Base-by-base conservation (phyloP, 2,329 filamentous ascomycete genomes). In the Neofusicoccum laricinum region DNA sequence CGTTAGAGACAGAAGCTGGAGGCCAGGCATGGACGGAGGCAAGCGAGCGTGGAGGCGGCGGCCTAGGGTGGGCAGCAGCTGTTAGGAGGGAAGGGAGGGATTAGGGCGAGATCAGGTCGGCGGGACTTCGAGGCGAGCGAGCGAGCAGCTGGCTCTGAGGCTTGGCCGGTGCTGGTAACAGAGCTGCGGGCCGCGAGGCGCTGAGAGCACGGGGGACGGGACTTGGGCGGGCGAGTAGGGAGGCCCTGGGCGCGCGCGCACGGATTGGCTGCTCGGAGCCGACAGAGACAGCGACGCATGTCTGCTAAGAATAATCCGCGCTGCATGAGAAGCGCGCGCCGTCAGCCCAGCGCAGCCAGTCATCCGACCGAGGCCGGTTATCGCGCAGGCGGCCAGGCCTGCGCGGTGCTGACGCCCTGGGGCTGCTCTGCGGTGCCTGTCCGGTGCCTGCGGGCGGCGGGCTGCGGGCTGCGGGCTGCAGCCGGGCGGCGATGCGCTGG, bases 1-100 rank as follows among this genome's bases (percentile, higher is more conserved):
- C 55, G 55, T 59, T 59, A 59, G 55, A 59, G 55, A 59, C 55
- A 59, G 55, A 59, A 59, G 55, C 55, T 59, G 55, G 36, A 59
- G 55, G 55, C 41, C 34, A 46, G 50, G 40, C 40, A 45, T 63
- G 50, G 61, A 63, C 25, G 49, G 49, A 43, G 50, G 61, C 48
- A 51, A 63, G 61, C 48, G 50, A 63, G 61, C 48, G 61, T 63
- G 50, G 46, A 43, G 61, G 50, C 48, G 40, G 49, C 32, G 50
- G 50, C n/a, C 36, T 30, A 41, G 49, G 48, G 43, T 43, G 36
- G 53, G 55, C 55, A 59, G 41, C 40, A 30, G 55, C 46, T 30
- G 51, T 30, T 40, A 50, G 48, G 61, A 63, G 50, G 40, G 34
- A 50, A 64, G 45, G 57, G 62, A 57, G 62, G 50, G 53, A 45